A percentile compares a stretch with the other conserved stretches of the same genome.
Evolutionary conservation across 306 rosid genomes (phyloP).

Genomic region (Quercus rubra): DNA sequence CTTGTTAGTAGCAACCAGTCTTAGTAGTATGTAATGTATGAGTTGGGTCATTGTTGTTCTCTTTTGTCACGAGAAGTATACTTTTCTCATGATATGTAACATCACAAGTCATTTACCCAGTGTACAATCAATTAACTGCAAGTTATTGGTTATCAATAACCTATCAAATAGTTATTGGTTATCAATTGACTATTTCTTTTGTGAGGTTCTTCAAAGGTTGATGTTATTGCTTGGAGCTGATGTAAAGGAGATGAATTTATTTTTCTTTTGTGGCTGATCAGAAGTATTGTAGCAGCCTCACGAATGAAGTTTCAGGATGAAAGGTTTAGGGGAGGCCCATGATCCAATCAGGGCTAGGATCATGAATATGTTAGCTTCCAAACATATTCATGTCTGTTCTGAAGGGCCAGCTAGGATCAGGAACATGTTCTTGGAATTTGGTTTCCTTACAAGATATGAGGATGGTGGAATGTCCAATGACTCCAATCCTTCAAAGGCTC

Average conservation of each 20-base stretch:
- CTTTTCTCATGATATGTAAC: neutral
- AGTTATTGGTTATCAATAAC: neutral
- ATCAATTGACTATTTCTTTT: neutral
- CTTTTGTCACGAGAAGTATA: neutral
- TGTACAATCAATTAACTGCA: neutral
- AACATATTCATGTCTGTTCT: neutral
- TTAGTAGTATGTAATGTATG: neutral
- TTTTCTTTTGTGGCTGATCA: neutral
- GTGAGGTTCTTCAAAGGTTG: conserved; percentile 18
- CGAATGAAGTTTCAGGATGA: neutral
- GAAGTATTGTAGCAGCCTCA: neutral
- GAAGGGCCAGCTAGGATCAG: neutral
- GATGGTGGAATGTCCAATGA: neutral
- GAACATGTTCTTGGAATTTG: neutral
- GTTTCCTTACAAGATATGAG: neutral
- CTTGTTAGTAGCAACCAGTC: neutral
- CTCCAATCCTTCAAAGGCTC: neutral
- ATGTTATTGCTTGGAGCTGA: conserved; percentile 9
- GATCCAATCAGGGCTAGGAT: neutral
- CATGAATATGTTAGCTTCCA: no score
- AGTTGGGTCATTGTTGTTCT: neutral
- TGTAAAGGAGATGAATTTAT: neutral
- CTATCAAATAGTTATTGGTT: neutral
- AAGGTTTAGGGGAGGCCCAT: neutral
- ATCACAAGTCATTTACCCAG: neutral